These are phyloP conservation scores for Sporothrix mexicana DNA, from an alignment of 2,329 filamentous ascomycete species.

Conservation along the genomic window DNA sequence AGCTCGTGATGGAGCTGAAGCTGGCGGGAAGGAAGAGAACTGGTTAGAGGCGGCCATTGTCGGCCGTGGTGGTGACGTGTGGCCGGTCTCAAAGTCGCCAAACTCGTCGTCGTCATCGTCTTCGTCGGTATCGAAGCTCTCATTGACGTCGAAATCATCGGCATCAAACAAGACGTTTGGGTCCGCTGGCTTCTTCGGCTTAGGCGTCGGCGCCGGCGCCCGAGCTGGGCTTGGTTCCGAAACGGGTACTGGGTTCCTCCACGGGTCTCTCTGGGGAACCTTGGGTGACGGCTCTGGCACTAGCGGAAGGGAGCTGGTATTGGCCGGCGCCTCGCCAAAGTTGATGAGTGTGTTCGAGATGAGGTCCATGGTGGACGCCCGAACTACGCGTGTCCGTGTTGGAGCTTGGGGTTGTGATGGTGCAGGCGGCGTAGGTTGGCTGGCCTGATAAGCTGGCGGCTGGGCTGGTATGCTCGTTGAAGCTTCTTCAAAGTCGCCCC, in stretches of 20 bases:
- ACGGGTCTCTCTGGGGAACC: not conserved
- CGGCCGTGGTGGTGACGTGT: slow-evolving; percentile 20
- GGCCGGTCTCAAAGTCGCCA: slow-evolving; percentile 43
- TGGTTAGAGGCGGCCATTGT: not conserved
- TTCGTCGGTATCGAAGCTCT: slow-evolving; percentile 43
- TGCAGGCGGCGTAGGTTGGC: slow-evolving; percentile 18
- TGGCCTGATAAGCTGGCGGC: slow-evolving; percentile 26
- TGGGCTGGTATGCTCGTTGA: slow-evolving; percentile 37
- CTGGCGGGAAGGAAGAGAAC: not conserved
- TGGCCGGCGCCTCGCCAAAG: slow-evolving; percentile 39
- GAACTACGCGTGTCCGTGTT: slow-evolving; percentile 45
- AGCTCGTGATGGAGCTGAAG: not conserved
- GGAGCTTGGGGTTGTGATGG: slow-evolving; percentile 36
- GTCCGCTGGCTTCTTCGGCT: slow-evolving; percentile 44
- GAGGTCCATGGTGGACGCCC: slow-evolving; percentile 60
- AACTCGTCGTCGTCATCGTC: slow-evolving; percentile 45
- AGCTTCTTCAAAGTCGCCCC: slow-evolving; percentile 71
- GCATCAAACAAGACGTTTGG: slow-evolving; percentile 71
- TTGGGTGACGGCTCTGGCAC: not conserved
- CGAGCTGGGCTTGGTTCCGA: not conserved
- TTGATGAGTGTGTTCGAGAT: slow-evolving; percentile 59
- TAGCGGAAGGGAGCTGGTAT: not conserved
- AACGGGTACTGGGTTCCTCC: slow-evolving; percentile 6
- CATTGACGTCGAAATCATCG: slow-evolving; percentile 57
- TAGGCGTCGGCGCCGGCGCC: not conserved